Percentiles rank a stretch among this genome's conserved stretches.
These are phyloP conservation scores for Darksidea phi DNA, from an alignment of 495 filamentous ascomycete genomes.

Conservation along the genomic window DNA sequence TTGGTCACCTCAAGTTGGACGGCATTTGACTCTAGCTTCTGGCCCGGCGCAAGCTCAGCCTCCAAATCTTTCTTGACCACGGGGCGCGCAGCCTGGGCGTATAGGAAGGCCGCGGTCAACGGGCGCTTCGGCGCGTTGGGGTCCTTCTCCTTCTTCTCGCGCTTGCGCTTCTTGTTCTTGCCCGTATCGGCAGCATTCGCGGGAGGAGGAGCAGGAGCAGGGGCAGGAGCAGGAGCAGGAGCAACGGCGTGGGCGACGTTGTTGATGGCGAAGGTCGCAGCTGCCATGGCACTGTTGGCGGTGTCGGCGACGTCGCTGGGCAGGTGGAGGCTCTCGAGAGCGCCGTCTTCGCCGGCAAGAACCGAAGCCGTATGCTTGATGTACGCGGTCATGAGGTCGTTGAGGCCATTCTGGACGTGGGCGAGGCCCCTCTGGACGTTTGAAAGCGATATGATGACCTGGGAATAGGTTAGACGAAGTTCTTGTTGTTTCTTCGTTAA, in stretches of 20 bases:
- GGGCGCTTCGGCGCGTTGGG: constrained; percentile 94
- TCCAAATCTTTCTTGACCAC: constrained; percentile 77
- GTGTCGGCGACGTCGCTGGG: constrained; percentile 23
- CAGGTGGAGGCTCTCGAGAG: constrained; percentile 32
- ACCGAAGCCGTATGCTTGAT: constrained; percentile 78
- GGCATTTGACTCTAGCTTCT: constrained; percentile 59
- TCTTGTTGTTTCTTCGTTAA: background rate
- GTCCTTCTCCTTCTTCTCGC: constrained; percentile 74
- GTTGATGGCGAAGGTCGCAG: constrained; percentile 45
- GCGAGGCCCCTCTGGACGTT: constrained; percentile 70
- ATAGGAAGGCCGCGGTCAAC: constrained; percentile 90
- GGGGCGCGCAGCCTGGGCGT: constrained; percentile 76
- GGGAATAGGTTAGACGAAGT: constrained; percentile 3
- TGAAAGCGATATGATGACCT: constrained; percentile 73
- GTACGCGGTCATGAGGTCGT: constrained; percentile 73
- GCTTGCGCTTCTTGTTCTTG: constrained; percentile 36
- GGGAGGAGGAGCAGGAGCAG: constrained; percentile 36
- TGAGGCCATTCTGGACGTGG: constrained; percentile 35
- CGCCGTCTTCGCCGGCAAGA: constrained; percentile 48
- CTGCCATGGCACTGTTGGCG: constrained; percentile 1
- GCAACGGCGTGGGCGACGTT: constrained; percentile 17
- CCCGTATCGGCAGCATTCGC: constrained; percentile 44
- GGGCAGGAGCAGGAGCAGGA: constrained; percentile 31
- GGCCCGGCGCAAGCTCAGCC: constrained; percentile 65
- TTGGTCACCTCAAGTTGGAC: constrained; percentile 63